These are phyloP conservation scores for Herpotrichia juniperi DNA, from an alignment of 2,329 filamentous ascomycete species.

Conservation along the genomic window DNA sequence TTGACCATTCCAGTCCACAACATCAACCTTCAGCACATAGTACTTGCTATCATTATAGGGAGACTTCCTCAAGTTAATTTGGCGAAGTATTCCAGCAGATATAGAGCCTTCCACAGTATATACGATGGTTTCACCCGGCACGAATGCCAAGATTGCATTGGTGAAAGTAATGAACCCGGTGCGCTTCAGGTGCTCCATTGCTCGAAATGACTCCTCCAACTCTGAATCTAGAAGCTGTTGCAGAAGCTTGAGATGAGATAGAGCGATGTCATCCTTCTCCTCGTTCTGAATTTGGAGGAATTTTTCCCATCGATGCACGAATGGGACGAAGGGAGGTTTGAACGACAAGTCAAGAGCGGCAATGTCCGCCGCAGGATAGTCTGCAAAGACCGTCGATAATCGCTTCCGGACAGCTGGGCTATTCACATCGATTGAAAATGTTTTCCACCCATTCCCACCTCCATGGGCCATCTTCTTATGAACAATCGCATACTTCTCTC, in stretches of 20 bases:
- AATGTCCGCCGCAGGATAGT: no score
- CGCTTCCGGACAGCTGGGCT: no score
- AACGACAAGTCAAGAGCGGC: no score
- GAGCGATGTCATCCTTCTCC: constrained; percentile 7
- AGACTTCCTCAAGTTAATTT: no score
- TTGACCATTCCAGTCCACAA: constrained; percentile 29
- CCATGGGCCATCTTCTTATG: no score
- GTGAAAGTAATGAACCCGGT: constrained; percentile 39
- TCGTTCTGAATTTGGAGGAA: constrained; percentile 18
- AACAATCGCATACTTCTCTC: no score
- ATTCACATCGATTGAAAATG: no score
- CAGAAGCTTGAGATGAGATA: constrained; percentile 38
- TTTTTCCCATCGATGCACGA: constrained; percentile 66
- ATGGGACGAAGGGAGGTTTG: constrained; percentile 67
- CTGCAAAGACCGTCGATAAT: no score
- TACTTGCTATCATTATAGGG: not conserved
- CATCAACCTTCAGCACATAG: constrained; percentile 13
- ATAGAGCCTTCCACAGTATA: constrained; percentile 17
- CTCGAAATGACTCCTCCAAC: constrained; percentile 12
- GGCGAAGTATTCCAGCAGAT: constrained; percentile 10
- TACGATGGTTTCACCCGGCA: constrained; percentile 27
- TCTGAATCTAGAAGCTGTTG: constrained; percentile 30
- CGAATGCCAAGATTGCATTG: constrained; percentile 37
- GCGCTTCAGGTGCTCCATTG: constrained; percentile 33
- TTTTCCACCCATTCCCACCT: no score